These are phyloP conservation scores for Hypoxylon sp. DNA, from an alignment of 2,329 filamentous ascomycete species.

Conservation along the genomic window DNA sequence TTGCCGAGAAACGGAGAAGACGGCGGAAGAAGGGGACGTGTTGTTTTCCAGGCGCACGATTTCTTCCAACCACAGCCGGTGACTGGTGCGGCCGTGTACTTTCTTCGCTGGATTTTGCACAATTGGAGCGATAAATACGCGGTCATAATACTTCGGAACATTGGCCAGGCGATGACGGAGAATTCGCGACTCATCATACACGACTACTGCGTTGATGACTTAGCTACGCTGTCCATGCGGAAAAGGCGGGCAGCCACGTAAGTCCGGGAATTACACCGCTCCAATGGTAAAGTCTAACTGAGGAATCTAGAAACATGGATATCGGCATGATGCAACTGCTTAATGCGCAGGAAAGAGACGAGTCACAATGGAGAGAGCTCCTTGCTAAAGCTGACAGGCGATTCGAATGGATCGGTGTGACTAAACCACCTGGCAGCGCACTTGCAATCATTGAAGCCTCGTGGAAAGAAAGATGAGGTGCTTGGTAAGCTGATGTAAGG, in stretches of 20 bases:
- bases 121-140: constrained; percentile 19
- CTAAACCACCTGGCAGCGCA: constrained; percentile 7
- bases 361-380: constrained; percentile 3
- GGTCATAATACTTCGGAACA: background rate
- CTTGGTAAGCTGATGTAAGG: too few species aligned
- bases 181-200: constrained; percentile 5
- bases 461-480: background rate
- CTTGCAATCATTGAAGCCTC: constrained; percentile 7
- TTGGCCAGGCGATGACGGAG: constrained; percentile 1
- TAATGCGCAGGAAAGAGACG: constrained; percentile 7
- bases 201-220: constrained; percentile 7
- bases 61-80: constrained; percentile 30
- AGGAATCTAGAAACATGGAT: constrained; percentile 2
- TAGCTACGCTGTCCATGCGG: background rate
- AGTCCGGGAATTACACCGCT: background rate
- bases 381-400: constrained; percentile 1
- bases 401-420: constrained; percentile 8
- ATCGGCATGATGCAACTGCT: constrained; percentile 10
- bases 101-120: constrained; percentile 25
- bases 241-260: constrained; percentile 4
- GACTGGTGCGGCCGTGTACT: constrained; percentile 12
- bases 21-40: too few species aligned
- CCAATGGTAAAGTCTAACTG: background rate
- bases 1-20: too few species aligned
- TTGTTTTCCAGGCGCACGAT: constrained; percentile 25